Evolutionary conservation across 208 protist species (phyloP).

Genomic region (Acanthamoeba royreba): DNA sequence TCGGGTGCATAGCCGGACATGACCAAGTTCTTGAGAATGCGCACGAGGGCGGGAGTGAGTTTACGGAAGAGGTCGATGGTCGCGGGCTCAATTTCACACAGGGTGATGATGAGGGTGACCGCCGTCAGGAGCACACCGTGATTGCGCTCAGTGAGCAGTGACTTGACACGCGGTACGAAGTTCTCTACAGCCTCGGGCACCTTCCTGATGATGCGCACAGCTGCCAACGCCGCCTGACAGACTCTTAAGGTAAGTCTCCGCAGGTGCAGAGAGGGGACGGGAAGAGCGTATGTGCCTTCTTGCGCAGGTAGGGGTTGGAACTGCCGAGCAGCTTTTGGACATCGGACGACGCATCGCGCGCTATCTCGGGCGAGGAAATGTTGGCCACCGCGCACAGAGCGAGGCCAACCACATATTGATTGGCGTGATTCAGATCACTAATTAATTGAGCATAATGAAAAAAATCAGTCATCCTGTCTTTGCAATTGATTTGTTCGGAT

Average conservation of each 20-base stretch:
- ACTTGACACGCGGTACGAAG: constrained; percentile 83
- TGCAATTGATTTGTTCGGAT: not conserved
- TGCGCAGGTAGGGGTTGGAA: constrained; percentile 89
- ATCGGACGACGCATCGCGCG: constrained; percentile 91
- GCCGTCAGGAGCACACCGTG: constrained; percentile 87
- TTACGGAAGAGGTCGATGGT: not conserved
- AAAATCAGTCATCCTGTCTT: not conserved
- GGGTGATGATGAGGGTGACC: constrained; percentile 91
- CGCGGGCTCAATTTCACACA: constrained; percentile 67
- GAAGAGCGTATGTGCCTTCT: constrained; percentile 85
- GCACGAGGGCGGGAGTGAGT: constrained; percentile 89
- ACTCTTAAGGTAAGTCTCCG: not conserved
- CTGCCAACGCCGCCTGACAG: constrained; percentile 66
- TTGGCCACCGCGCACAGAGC: constrained; percentile 88
- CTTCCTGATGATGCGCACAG: constrained; percentile 85
- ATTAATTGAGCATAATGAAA: not conserved
- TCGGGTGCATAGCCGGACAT: constrained; percentile 91
- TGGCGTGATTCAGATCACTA: constrained; percentile 78
- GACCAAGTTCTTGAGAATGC: constrained; percentile 93
- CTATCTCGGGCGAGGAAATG: constrained; percentile 93
- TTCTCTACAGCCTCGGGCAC: constrained; percentile 93
- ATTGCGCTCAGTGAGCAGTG: constrained; percentile 70
- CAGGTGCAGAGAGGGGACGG: not conserved
- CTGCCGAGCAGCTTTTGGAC: constrained; percentile 88
- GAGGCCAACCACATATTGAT: constrained; percentile 87